Evolutionary conservation across 768 basidiomycete species (phyloP).

Genomic region (Mycena leptocephala): DNA sequence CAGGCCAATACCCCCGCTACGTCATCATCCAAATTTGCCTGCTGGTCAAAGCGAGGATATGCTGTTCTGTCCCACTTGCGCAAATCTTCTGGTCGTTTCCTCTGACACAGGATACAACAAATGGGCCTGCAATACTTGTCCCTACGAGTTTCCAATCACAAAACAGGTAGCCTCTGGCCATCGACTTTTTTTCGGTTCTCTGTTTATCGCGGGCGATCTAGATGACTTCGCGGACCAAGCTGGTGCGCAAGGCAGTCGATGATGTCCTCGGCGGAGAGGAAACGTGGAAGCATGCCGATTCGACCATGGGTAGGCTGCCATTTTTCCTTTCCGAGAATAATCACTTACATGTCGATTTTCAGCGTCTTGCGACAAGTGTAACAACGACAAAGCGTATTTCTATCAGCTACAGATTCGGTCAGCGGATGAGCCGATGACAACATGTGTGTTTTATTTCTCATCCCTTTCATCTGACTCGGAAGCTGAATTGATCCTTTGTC

Average conservation of each 20-base stretch:
- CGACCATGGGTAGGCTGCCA: conserved; percentile 74
- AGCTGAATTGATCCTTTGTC: background rate
- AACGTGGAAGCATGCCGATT: conserved; percentile 95
- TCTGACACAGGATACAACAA: conserved; percentile 88
- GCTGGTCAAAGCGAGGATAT: conserved; percentile 56
- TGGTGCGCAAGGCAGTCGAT: conserved; percentile 93
- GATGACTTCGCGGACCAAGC: conserved; percentile 93
- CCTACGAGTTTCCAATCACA: conserved; percentile 95
- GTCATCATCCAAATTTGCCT: background rate
- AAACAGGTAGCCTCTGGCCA: conserved; percentile 71
- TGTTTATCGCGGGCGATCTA: conserved; percentile 47
- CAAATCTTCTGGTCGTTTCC: conserved; percentile 88
- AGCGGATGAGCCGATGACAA: conserved; percentile 94
- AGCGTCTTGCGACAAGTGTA: conserved; percentile 86
- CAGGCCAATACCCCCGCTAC: background rate
- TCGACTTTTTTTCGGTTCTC: background rate
- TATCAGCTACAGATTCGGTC: conserved; percentile 97
- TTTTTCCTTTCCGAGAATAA: background rate
- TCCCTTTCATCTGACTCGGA: background rate
- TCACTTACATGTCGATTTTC: background rate
- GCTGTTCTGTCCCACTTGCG: conserved; percentile 96
- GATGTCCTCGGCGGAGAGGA: conserved; percentile 97
- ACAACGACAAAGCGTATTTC: conserved; percentile 90
- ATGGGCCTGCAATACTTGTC: conserved; percentile 94
- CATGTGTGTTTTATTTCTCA: conserved; percentile 51